Evolutionary conservation across 176 grass and related monocot genomes (phyloP), one percentile per base, ranked within the genome.

Genomic region (Musa schizocarpa): DNA sequence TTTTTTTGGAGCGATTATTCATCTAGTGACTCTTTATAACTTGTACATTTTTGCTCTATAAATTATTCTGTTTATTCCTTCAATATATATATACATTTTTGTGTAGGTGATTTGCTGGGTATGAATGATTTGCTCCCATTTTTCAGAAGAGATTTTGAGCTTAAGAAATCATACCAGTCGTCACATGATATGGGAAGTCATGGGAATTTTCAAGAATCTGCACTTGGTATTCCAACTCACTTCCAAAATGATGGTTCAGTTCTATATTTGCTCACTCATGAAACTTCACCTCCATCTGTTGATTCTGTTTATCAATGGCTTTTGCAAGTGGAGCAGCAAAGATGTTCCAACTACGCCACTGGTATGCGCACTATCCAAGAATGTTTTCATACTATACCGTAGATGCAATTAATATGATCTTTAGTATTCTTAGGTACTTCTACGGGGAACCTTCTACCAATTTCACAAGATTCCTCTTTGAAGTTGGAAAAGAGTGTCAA

Each of bases 211-310:
- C 58, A 85, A 75, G 72, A 80, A 72, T 79, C 72, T 78, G 43
- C 66, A 65, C 81, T 93, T 70, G 93, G 93, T 82, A 71, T 90
- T 61, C 90, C 90, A 85, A 93, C 84, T 83, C 86, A 97, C 82
- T 97, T 97, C 56, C 77, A 88, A 78, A 97, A 97, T 86, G 90
- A 93, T 75, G 93, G 93, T 78, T 93, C 86, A 8, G 63, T 84
- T 21, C 48, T 97, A 53, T 93, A 93, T 76, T 78, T 93, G 75
- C 77, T 97, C 67, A 97, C 87, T 9, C 83, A 77, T 81, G 90
- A 82, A 78, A 80, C 79, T 75, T 90, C 75, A 52, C 90, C 93
- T 24, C 93, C 93, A 85, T 88, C 87, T 76, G 76, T 77, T 50
- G 80, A 85, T 68, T 70, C 88, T 78, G 88, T 97, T 72, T 66